Evolutionary conservation across 257 asterid species (phyloP).

Genomic region (Plantago ovata): DNA sequence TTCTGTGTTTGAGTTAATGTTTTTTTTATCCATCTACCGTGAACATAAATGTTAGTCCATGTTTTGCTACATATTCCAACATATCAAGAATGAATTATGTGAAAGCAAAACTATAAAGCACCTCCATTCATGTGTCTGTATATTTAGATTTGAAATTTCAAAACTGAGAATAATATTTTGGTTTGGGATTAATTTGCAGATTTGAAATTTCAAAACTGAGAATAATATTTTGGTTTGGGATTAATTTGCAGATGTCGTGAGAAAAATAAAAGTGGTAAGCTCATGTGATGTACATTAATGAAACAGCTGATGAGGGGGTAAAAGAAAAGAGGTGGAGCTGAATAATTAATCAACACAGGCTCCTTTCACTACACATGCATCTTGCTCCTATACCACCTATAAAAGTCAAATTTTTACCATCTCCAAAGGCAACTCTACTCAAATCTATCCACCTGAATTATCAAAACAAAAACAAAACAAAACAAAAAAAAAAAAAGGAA

Average conservation of each 20-base stretch:
- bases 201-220: constrained; percentile 52
- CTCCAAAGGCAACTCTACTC: constrained; percentile 22
- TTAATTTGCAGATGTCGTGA: constrained; percentile 67
- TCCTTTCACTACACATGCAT: constrained; percentile 47
- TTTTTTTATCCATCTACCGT: too few species aligned
- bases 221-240: constrained; percentile 35
- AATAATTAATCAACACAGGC: constrained; percentile 66
- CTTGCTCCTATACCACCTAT: constrained; percentile 20
- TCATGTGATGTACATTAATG: constrained; percentile 82
- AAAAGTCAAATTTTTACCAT: constrained; percentile 29
- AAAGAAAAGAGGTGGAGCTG: constrained; percentile 30
- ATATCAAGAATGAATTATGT: too few species aligned
- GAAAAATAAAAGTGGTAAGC: constrained; percentile 63
- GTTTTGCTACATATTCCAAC: too few species aligned
- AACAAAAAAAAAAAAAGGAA: too few species aligned
- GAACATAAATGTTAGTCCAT: too few species aligned
- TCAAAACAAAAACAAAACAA: too few species aligned
- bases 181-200: constrained; percentile 45
- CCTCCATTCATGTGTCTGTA: background rate
- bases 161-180: constrained; percentile 38
- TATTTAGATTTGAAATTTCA: constrained; percentile 36
- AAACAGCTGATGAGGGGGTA: constrained; percentile 24
- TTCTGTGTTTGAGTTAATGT: too few species aligned
- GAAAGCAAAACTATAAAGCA: background rate
- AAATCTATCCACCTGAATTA: constrained; percentile 10